These are phyloP conservation scores for Auriscalpium microsporum DNA, from an alignment of 768 basidiomycete species.

Conservation along the genomic window DNA sequence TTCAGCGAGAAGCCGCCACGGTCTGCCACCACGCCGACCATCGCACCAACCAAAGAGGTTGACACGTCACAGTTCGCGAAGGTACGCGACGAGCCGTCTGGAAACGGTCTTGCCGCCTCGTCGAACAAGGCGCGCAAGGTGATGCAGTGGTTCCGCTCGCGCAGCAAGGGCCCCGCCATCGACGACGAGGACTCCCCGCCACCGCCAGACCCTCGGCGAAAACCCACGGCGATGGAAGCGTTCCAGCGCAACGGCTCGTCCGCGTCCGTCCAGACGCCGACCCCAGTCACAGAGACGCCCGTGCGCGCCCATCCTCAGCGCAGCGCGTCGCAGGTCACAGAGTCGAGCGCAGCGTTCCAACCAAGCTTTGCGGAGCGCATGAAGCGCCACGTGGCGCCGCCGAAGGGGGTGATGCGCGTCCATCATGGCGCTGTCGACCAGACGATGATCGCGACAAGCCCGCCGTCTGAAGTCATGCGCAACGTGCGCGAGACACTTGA, in stretches of 20 bases:
- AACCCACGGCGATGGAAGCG: conserved; percentile 9
- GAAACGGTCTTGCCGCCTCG: conserved; percentile 49
- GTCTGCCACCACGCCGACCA: neutral
- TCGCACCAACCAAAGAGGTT: conserved; percentile 15
- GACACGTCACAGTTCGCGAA: conserved; percentile 19
- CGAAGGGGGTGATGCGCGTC: conserved; percentile 55
- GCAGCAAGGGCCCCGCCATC: conserved; percentile 39
- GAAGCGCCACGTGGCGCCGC: conserved; percentile 23
- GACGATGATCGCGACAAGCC: conserved; percentile 74
- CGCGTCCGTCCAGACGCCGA: conserved; percentile 5
- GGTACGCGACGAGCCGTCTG: conserved; percentile 25
- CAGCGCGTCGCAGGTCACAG: conserved; percentile 3
- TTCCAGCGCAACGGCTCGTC: conserved; percentile 6
- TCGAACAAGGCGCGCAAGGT: conserved; percentile 90
- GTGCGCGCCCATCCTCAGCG: conserved; percentile 7
- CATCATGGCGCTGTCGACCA: conserved; percentile 93
- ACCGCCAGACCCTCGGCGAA: neutral
- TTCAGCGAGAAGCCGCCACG: conserved; percentile 12
- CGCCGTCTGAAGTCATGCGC: conserved; percentile 82
- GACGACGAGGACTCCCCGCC: conserved; percentile 17
- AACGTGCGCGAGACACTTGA: conserved; percentile 75
- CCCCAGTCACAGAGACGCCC: neutral
- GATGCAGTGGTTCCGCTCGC: conserved; percentile 95
- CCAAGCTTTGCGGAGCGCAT: conserved; percentile 21
- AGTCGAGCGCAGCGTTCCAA: neutral